Evolutionary conservation across 257 asterid species (phyloP), one percentile per base, ranked within the genome.

Genomic region (Solanum bulbocastanum): DNA sequence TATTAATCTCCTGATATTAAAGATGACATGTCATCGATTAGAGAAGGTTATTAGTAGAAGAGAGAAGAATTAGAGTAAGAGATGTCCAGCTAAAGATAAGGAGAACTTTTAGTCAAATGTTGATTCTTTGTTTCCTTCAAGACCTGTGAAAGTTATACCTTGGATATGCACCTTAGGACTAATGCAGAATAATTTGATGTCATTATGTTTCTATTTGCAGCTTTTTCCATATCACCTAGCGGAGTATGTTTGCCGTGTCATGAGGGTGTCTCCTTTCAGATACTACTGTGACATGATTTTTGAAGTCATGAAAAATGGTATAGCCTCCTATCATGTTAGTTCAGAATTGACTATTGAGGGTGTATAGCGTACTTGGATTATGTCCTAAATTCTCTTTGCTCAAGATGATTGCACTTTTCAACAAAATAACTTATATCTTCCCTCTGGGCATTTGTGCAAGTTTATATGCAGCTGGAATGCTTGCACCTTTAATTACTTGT

Each of bases 291-390:
- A 97, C 84, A 97, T 95, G 93, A 90, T 97, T 87, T 97, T 97
- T 71, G 99, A 97, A 93, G 99, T 97, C 90, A 96, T 97, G 99
- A 97, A 89, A 93, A 96, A 94, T 90, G 99, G 99, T 97, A 97
- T 87, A 25, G 84, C 84, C 79, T 74, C 68, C 86, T 87, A 27
- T 39, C 13, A 39, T 42, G 71, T 82, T 82, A 82, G 86, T 82
- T 32, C 86, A 52, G 30, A 82, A 49, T 49, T 82, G 44, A 49
- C 71, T 49, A 32, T 49, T 49, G 71, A 82, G 46, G 71, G 71
- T 49, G 32, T 82, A 52, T 82, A 49, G 71, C 22, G 23, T 52
- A 32, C 32, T 82, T 82, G 68, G 44, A 82, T 82, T 32, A 32
- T 49, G 69, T 82, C 32, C 71, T 82, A 52, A 30, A 52, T 52